phyloP scores from a whole-genome alignment of 192 early-diverging fungal species.

The Tieghemiomyces parasiticus region DNA sequence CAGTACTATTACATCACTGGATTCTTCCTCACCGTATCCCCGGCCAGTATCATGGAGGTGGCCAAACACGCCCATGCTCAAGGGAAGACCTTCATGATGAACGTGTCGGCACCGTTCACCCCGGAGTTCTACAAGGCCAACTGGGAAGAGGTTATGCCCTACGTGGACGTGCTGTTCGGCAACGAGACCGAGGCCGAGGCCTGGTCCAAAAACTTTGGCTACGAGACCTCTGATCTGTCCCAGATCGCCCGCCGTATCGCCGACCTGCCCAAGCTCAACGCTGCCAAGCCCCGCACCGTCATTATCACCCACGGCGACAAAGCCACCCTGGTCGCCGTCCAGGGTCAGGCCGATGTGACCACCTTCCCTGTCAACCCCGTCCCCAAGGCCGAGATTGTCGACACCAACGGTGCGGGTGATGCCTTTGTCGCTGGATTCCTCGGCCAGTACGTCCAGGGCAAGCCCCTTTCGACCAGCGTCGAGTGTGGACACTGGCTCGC shows the following conservation, averaged over 20 bases:
- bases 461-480: constrained; percentile 45
- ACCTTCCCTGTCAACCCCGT: constrained; percentile 46
- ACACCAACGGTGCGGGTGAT: constrained; percentile 98
- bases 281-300: constrained; percentile 58
- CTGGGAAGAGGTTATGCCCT: constrained; percentile 61
- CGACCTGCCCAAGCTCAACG: constrained; percentile 65
- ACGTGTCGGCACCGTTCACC: constrained; percentile 93
- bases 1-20: constrained; percentile 87
- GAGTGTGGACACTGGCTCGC: constrained; percentile 87
- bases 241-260: constrained; percentile 71
- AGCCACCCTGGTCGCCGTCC: constrained; percentile 45
- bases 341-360: constrained; percentile 44
- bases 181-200: constrained; percentile 93
- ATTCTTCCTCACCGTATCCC: constrained; percentile 88
- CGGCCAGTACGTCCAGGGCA: constrained; percentile 63
- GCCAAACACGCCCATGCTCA: constrained; percentile 76
- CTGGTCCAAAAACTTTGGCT: constrained; percentile 57
- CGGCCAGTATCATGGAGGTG: constrained; percentile 64
- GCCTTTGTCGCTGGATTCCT: constrained; percentile 93
- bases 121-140: constrained; percentile 82
- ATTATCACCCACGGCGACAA: constrained; percentile 85
- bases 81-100: constrained; percentile 80
- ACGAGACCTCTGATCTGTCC: constrained; percentile 56
- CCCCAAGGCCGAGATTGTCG: constrained; percentile 58
- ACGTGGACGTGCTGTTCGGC: constrained; percentile 89